Base-by-base conservation (phyloP, 495 filamentous ascomycete genomes). In the Daldinia caldariorum region DNA sequence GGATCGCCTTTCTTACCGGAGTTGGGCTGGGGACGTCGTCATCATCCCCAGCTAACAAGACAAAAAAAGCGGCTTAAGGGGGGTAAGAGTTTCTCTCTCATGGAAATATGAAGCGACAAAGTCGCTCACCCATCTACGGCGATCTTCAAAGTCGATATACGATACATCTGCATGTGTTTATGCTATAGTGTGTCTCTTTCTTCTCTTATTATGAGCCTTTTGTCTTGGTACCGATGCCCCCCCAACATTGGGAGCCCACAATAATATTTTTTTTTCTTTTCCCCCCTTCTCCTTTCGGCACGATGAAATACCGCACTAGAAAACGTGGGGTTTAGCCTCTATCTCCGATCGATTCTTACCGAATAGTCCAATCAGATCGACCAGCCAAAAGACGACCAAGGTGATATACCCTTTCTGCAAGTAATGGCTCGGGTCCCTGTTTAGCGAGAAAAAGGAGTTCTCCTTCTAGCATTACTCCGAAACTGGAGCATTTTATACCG, bases 1-100 rank as follows among this genome's bases (percentile, higher is more conserved):
- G 89, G 35, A 78, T 88, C 9, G 82, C 79, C 5, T 89, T 91
- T 57, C 70, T 91, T 53, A 64, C 69, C 2, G 84, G 85, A 5
- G 71, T 88, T 18, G 87, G 87, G 6, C 51, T 89, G 43, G 72
- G 71, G 10, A 54, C 32, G 22, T 60, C 68, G n/a, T 31, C 32
- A 22, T 60, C 68, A 16, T 31, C 49, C 5, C 5, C 49, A 12
- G 31, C 60, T 6, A 75, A 62, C 8, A 75, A 62, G 61, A 61
- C 58, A 22, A 45, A 59, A 51, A 69, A 72, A 20, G 10, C 54
- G 35, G 58, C 62, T 37, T 65, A 43, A 43, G 8, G 3, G 51
- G 37, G 8, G n/a, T n/a, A n/a, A n/a, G n/a, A 54, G 8, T 8
- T 1, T 18, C 0, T 3, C 6, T 22, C 6, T 49, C 18, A 1